Conservation (phyloP, 805 yeast species). For the Priceomyces carsonii region DNA sequence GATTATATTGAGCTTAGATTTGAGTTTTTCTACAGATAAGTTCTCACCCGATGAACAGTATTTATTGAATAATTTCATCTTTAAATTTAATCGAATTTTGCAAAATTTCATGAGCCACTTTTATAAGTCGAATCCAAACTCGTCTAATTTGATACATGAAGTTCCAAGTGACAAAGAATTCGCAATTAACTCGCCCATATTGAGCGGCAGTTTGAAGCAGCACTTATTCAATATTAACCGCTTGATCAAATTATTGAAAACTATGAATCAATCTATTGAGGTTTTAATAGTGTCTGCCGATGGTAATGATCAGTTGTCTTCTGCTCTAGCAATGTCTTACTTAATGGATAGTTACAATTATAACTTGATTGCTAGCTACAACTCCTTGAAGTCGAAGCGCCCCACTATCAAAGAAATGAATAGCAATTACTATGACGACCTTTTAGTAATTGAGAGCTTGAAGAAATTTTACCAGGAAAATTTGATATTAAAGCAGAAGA, state of each 20-base stretch:
- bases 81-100: constrained; percentile 31
- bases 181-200: constrained; percentile 31
- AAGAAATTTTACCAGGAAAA: constrained; percentile 39
- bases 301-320: constrained; percentile 26
- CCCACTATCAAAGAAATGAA: constrained; percentile 24
- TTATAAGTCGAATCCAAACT: constrained; percentile 32
- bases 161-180: constrained; percentile 26
- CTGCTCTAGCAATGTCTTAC: constrained; percentile 34
- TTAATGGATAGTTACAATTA: constrained; percentile 42
- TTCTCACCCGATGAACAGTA: constrained; percentile 17
- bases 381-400: constrained; percentile 19
- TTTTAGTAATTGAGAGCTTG: constrained; percentile 38
- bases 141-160: constrained; percentile 27
- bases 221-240: constrained; percentile 40
- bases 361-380: constrained; percentile 30
- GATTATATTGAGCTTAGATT: constrained; percentile 38
- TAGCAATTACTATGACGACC: constrained; percentile 38
- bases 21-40: constrained; percentile 22
- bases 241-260: constrained; percentile 32
- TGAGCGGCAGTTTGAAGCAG: constrained; percentile 36
- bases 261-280: constrained; percentile 30
- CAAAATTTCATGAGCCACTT: constrained; percentile 40
- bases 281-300: constrained; percentile 35
- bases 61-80: constrained; percentile 24
- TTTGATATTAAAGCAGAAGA: constrained; percentile 26